These are phyloP conservation scores for Kodamaea laetipori DNA, from an alignment of 805 yeast species.

Conservation along the genomic window DNA sequence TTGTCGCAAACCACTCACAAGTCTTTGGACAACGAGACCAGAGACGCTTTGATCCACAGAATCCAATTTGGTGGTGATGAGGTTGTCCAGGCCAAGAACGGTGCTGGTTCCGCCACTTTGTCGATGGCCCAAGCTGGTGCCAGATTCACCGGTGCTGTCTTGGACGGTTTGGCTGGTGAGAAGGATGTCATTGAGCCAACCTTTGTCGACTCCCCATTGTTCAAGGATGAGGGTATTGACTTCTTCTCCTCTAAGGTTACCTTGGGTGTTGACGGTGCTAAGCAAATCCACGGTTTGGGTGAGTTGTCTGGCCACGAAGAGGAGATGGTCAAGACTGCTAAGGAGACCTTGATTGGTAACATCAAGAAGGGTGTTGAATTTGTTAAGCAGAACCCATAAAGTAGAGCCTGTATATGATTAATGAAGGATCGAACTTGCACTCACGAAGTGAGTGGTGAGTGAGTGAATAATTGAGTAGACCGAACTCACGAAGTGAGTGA, in stretches of 20 bases:
- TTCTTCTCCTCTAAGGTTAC: constrained; percentile 96
- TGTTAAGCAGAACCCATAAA: constrained; percentile 67
- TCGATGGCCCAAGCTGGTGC: constrained; percentile 91
- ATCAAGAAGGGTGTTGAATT: constrained; percentile 92
- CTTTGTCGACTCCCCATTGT: constrained; percentile 79
- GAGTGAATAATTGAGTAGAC: constrained; percentile 1
- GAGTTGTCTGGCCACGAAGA: constrained; percentile 75
- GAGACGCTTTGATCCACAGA: constrained; percentile 74
- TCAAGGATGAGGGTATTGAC: constrained; percentile 86
- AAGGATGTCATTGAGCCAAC: constrained; percentile 66
- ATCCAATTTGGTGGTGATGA: constrained; percentile 94
- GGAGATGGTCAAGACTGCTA: constrained; percentile 77
- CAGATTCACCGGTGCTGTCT: constrained; percentile 65
- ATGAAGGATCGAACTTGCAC: too few species aligned
- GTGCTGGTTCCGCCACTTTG: constrained; percentile 82
- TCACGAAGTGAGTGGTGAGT: not conserved
- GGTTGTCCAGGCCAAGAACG: constrained; percentile 81
- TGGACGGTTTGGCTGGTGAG: constrained; percentile 66
- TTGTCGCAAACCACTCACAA: constrained; percentile 80
- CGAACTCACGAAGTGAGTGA: too few species aligned
- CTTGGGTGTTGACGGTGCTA: constrained; percentile 89
- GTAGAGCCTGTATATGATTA: constrained; percentile 6
- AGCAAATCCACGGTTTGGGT: constrained; percentile 78
- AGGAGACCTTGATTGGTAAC: constrained; percentile 88
- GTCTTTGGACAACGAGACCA: constrained; percentile 61